Conservation (phyloP, 2,329 filamentous ascomycete genomes). For the Apiospora arundinis region DNA sequence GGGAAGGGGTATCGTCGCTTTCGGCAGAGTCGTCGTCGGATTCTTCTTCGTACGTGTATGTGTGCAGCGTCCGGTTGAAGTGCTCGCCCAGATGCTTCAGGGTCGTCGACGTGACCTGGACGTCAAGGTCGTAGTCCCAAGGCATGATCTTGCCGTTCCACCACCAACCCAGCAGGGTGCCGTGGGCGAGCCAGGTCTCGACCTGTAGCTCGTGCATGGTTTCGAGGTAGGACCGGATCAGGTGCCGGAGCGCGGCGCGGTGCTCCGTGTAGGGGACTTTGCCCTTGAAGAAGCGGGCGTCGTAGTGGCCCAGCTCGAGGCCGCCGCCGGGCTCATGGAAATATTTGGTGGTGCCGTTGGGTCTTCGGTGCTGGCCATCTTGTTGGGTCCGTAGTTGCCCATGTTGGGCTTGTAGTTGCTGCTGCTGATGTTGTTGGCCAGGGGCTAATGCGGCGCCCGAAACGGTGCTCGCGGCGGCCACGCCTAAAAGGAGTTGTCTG, state of each 20-base stretch:
- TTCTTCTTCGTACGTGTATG: conserved; percentile 50
- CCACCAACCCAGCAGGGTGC: conserved; percentile 86
- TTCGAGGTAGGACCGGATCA: conserved; percentile 76
- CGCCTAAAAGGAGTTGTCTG: not conserved
- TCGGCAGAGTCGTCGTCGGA: conserved; percentile 43
- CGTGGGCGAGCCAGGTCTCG: conserved; percentile 88
- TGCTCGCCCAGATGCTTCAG: conserved; percentile 68
- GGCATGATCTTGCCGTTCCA: conserved; percentile 82
- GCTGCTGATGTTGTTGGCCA: not conserved
- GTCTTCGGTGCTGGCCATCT: not conserved
- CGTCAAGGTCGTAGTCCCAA: conserved; percentile 86
- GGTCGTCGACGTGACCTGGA: conserved; percentile 74
- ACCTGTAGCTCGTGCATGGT: conserved; percentile 68
- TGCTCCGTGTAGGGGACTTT: conserved; percentile 71
- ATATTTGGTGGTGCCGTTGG: conserved; percentile 56
- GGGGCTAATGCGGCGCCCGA: conserved; percentile 2
- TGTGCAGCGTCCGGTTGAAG: conserved; percentile 72
- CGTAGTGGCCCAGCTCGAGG: conserved; percentile 73
- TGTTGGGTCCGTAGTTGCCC: too few species aligned
- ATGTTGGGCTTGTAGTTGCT: not conserved
- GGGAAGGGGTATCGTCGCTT: not conserved
- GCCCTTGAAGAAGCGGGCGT: conserved; percentile 70
- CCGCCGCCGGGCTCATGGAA: conserved; percentile 69
- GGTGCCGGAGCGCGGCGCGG: conserved; percentile 68
- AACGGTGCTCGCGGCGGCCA: not conserved